Evolutionary conservation across 345 rosid genomes (phyloP), one percentile per base, ranked within the genome.

Genomic region (Rhizophora apiculata): DNA sequence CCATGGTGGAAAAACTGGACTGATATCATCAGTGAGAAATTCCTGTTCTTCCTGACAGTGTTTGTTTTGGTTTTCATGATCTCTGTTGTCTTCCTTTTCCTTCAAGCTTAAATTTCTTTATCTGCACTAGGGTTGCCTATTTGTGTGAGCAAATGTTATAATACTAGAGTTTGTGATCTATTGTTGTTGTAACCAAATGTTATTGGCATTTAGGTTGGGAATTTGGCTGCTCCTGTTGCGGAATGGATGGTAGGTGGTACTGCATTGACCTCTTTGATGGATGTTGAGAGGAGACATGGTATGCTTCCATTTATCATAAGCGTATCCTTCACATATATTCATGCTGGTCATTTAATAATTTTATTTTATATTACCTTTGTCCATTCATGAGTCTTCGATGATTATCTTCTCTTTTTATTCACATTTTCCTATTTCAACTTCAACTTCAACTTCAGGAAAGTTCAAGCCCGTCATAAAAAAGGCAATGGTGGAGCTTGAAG

Each of bases 201-300:
- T 16, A 9, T 71, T 55, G 18, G 26, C 75, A n/a, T 72, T 58
- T 83, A 95, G 99, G 97, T 95, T 22, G 99, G 88, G 56, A 95
- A 95, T 78, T 84, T 92, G 78, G 84, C 79, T 70, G 96, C 97
- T 34, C 88, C 96, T 22, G 92, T 92, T 67, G 85, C 85, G n/a
- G 85, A 92, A 61, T 95, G 99, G 99, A 95, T 91, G 0, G 99
- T 83, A 46, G 74, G 94, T 66, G 99, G 99, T 70, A 95, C 99
- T n/a, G 89, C 99, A 11, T 76, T 95, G 51, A 95, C 99, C 71
- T 69, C 98, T 8, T 75, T 95, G 77, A 95, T 92, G 99, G 99
- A 95, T 30, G 99, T 95, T 29, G 99, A 95, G 87, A 90, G 99
- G 85, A 90, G 99, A 83, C 99, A 95, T 67, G 99, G 98, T 91